phyloP scores from a whole-genome alignment of 257 asterid genomes.

The Buddleja alternifolia region DNA sequence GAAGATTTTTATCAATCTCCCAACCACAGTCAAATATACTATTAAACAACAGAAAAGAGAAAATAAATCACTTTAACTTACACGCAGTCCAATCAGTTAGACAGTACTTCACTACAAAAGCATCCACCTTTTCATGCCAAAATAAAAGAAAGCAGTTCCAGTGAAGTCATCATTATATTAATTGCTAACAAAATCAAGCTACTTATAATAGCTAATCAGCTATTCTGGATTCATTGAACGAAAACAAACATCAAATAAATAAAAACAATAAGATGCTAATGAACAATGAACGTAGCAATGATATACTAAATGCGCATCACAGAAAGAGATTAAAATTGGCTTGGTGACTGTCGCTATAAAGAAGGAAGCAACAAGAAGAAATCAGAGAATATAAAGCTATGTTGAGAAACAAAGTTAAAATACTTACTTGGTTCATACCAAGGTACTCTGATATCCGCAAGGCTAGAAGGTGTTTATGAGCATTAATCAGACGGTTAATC shows the following conservation, averaged over 20 bases:
- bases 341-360: constrained; percentile 11
- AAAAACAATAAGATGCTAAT: neutral
- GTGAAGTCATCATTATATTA: neutral
- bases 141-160: neutral
- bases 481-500: constrained; percentile 87
- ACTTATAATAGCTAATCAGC: neutral
- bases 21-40: neutral
- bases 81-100: neutral
- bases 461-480: constrained; percentile 83
- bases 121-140: neutral
- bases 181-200: neutral
- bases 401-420: neutral
- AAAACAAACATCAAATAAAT: constrained; percentile 10
- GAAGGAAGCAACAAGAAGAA: neutral
- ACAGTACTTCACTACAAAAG: neutral
- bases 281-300: constrained; percentile 8
- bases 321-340: neutral
- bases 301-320: constrained; percentile 5
- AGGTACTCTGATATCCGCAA: constrained; percentile 87
- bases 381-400: neutral
- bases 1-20: neutral
- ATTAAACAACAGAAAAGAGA: neutral
- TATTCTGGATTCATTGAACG: constrained; percentile 19
- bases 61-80: neutral
- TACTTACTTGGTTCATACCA: constrained; percentile 78